phyloP scores from a whole-genome alignment of 768 basidiomycete species.

The Sistotremastrum niveocremeum region DNA sequence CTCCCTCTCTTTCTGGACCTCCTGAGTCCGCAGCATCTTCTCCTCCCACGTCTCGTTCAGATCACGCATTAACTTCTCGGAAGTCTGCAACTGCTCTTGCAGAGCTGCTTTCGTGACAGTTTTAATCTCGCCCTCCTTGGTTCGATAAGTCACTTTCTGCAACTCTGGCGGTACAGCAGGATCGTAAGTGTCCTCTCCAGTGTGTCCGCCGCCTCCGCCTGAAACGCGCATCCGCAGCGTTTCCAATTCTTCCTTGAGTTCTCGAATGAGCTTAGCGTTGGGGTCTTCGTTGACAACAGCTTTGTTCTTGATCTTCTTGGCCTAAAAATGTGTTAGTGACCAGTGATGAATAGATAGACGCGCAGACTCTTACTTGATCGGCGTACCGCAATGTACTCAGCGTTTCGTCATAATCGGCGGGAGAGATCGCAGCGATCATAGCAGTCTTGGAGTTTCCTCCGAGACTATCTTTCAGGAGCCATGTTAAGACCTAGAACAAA shows the following conservation, averaged over 20 bases:
- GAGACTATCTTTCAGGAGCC: slow-evolving; percentile 94
- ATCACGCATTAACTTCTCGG: slow-evolving; percentile 90
- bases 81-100: slow-evolving; percentile 90
- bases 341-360: not conserved
- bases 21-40: slow-evolving; percentile 80
- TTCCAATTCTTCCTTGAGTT: slow-evolving; percentile 97
- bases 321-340: slow-evolving; percentile 19
- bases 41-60: slow-evolving; percentile 96
- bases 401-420: slow-evolving; percentile 98
- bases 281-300: slow-evolving; percentile 99
- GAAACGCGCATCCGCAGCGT: slow-evolving; percentile 32
- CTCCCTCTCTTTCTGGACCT: slow-evolving; percentile 94
- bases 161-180: slow-evolving; percentile 81
- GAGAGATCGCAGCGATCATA: slow-evolving; percentile 98
- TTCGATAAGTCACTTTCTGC: slow-evolving; percentile 90
- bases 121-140: slow-evolving; percentile 86
- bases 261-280: slow-evolving; percentile 95
- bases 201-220: slow-evolving; percentile 65
- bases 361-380: slow-evolving; percentile 40
- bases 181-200: slow-evolving; percentile 68
- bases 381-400: slow-evolving; percentile 94
- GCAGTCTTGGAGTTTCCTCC: slow-evolving; percentile 97
- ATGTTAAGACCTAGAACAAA: slow-evolving; percentile 69
- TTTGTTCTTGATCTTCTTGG: slow-evolving; percentile 99
- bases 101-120: slow-evolving; percentile 95